These are phyloP conservation scores for Rhodotorula sp. DNA, from an alignment of 1,284 basidiomycete species.

Conservation along the genomic window DNA sequence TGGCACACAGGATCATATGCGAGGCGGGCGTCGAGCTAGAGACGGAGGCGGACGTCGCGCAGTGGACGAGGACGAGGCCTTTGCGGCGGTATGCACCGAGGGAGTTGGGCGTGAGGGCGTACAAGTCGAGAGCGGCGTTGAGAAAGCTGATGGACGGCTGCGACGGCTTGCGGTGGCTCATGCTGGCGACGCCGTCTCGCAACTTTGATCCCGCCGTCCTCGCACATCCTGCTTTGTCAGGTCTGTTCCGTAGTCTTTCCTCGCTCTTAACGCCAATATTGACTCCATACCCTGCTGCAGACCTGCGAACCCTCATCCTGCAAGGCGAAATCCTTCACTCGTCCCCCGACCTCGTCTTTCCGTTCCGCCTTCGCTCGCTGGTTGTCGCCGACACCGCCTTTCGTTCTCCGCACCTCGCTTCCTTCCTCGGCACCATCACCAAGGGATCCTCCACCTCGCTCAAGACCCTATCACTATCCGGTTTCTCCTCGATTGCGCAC, in stretches of 20 bases:
- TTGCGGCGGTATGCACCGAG: slow-evolving; percentile 8
- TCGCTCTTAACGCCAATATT: rapidly evolving
- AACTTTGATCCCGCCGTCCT: slow-evolving; percentile 10
- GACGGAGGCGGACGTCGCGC: slow-evolving; percentile 1
- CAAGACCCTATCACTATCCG: slow-evolving; percentile 3
- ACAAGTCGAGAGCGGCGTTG: neutral
- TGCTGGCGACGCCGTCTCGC: neutral
- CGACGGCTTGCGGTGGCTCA: slow-evolving; percentile 2
- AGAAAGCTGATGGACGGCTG: slow-evolving; percentile 2
- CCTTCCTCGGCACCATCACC: slow-evolving; percentile 7
- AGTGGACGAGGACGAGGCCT: neutral
- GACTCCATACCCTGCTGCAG: neutral
- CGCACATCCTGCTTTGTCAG: neutral
- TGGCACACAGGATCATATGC: slow-evolving; percentile 20
- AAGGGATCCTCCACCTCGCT: neutral
- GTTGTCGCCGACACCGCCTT: slow-evolving; percentile 14
- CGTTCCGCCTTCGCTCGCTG: slow-evolving; percentile 18
- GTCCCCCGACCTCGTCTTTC: neutral
- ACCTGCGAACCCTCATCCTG: slow-evolving; percentile 10
- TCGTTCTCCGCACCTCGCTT: slow-evolving; percentile 2
- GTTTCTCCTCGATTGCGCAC: neutral
- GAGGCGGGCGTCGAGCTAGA: slow-evolving; percentile 9
- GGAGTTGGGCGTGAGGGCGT: slow-evolving; percentile 9
- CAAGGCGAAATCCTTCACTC: slow-evolving; percentile 2
- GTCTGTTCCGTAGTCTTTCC: neutral